Percentiles rank a stretch among this genome's conserved stretches.
phyloP scores from a whole-genome alignment of 2,329 filamentous ascomycete species.

The Myriosclerotinia scirpicola region DNA sequence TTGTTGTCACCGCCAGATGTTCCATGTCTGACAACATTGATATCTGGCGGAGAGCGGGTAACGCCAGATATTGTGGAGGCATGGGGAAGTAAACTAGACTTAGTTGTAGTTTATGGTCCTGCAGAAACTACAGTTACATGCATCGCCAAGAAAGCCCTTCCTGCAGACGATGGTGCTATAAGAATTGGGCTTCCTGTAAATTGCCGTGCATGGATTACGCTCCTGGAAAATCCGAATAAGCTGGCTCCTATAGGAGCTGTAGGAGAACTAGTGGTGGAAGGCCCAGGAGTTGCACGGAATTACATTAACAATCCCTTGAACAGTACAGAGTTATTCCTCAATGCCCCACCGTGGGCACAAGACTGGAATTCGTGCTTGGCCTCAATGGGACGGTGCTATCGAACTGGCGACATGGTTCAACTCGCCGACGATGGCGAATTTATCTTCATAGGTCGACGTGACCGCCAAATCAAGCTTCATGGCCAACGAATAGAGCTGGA shows the following conservation, averaged over 20 bases:
- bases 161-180: no score
- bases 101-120: conserved; percentile 46
- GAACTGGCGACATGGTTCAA: background rate
- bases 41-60: conserved; percentile 39
- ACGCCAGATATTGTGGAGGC: conserved; percentile 42
- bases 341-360: background rate
- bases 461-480: conserved; percentile 78
- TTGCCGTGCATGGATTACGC: no score
- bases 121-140: no score
- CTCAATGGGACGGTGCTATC: background rate
- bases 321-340: background rate
- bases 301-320: background rate
- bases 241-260: background rate
- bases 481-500: conserved; percentile 77
- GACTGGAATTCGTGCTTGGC: background rate
- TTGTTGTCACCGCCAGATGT: conserved; percentile 29
- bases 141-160: no score
- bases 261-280: background rate
- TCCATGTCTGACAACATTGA: conserved; percentile 30
- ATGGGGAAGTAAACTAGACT: conserved; percentile 42
- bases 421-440: background rate
- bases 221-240: no score
- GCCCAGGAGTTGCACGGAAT: background rate
- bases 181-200: no score
- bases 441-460: conserved; percentile 45